Conservation (phyloP, 2,329 filamentous ascomycete genomes). For the Calonectria hongkongensis region DNA sequence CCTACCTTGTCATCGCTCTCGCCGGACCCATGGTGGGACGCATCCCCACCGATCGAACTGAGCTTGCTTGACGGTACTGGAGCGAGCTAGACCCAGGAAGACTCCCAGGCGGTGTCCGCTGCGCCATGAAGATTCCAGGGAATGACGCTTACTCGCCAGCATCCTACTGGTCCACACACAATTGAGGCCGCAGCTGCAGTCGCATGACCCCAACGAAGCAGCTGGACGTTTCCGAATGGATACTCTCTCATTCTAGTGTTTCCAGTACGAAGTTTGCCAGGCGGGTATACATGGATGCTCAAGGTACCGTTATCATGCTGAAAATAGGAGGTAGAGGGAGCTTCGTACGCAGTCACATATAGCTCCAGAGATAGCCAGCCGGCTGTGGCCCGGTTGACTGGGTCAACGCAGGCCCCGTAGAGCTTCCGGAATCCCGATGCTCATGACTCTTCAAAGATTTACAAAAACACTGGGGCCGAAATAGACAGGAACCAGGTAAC, state of each 20-base stretch:
- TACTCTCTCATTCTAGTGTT: constrained; percentile 23
- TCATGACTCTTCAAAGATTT: constrained; percentile 37
- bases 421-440: constrained; percentile 36
- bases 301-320: constrained; percentile 22
- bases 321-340: constrained; percentile 17
- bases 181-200: constrained; percentile 32
- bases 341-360: constrained; percentile 17
- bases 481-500: constrained; percentile 28
- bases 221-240: constrained; percentile 38
- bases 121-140: constrained; percentile 50
- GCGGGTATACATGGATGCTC: constrained; percentile 24
- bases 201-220: constrained; percentile 39
- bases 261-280: constrained; percentile 24
- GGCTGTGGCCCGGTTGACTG: constrained; percentile 33
- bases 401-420: constrained; percentile 20
- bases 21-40: constrained; percentile 32
- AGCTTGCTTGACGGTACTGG: constrained; percentile 34
- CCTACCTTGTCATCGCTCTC: constrained; percentile 36
- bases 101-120: constrained; percentile 43
- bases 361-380: constrained; percentile 35
- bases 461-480: constrained; percentile 30
- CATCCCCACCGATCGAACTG: constrained; percentile 53
- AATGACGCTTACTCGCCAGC: constrained; percentile 57
- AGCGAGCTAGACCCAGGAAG: constrained; percentile 42
- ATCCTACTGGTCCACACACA: constrained; percentile 50